Percentiles rank a stretch among this genome's conserved stretches.
Conservation (phyloP, 2,329 filamentous ascomycete genomes). For the Trichophyton benhamiae region DNA sequence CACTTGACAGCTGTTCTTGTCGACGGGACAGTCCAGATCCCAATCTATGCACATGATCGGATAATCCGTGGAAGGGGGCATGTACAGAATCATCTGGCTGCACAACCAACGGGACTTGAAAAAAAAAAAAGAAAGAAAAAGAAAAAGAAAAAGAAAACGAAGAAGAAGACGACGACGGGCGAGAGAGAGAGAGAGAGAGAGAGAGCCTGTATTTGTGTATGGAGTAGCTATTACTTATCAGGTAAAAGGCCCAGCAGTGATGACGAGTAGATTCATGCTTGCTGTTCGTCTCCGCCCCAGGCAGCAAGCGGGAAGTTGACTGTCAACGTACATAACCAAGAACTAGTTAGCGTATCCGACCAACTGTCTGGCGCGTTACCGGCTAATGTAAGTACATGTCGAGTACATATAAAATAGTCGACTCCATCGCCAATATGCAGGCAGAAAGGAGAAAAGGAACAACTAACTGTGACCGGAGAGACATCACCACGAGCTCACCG, state of each 20-base stretch:
- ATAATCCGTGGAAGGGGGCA: neutral
- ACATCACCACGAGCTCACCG: neutral
- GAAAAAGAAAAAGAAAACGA: too few species aligned
- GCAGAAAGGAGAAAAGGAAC: neutral
- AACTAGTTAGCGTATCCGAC: too few species aligned
- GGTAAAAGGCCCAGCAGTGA: neutral
- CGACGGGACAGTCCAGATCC: constrained; percentile 1
- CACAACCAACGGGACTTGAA: neutral
- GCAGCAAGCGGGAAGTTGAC: neutral
- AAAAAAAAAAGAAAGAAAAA: neutral
- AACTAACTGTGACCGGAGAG: neutral
- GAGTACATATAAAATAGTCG: neutral
- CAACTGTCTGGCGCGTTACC: too few species aligned
- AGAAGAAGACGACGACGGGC: neutral
- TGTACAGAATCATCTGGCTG: neutral
- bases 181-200: neutral
- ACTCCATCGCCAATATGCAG: neutral
- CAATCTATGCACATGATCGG: constrained; percentile 1
- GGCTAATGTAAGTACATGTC: too few species aligned
- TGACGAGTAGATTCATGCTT: neutral
- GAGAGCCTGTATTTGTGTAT: neutral
- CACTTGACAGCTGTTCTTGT: constrained; percentile 3
- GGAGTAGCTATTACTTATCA: neutral
- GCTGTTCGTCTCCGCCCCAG: neutral
- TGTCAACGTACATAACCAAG: too few species aligned